These are phyloP conservation scores for Paraconiothyrium brasiliense DNA, from an alignment of 2,329 filamentous ascomycete species.

Conservation along the genomic window DNA sequence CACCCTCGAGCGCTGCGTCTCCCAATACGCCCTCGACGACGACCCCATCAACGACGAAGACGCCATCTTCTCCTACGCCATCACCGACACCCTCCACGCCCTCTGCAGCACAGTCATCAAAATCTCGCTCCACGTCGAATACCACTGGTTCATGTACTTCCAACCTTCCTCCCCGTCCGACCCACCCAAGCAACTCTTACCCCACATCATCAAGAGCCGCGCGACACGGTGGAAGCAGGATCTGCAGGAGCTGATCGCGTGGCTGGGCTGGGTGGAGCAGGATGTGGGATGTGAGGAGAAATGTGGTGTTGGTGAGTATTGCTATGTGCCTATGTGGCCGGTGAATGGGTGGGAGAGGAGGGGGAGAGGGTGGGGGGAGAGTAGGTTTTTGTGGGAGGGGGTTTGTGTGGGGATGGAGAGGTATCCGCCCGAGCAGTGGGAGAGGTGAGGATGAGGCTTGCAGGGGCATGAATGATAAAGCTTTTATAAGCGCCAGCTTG, in stretches of 20 bases:
- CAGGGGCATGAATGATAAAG: too few relatives aligned
- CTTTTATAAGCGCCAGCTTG: too few relatives aligned
- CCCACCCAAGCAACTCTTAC: constrained; percentile 2
- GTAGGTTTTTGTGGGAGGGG: constrained; percentile 24
- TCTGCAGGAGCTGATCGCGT: constrained; percentile 58
- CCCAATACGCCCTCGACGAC: constrained; percentile 50
- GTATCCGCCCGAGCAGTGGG: constrained; percentile 10
- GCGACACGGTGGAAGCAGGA: constrained; percentile 41
- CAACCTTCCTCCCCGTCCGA: constrained; percentile 19
- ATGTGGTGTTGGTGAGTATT: constrained; percentile 33
- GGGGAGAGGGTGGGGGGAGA: constrained; percentile 8
- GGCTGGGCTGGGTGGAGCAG: constrained; percentile 62
- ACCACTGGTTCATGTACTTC: constrained; percentile 48
- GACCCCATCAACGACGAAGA: constrained; percentile 51
- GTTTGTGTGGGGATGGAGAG: constrained; percentile 22
- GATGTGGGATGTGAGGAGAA: constrained; percentile 35
- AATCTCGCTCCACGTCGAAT: constrained; percentile 56
- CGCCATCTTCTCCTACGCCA: constrained; percentile 48
- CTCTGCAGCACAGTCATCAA: constrained; percentile 56
- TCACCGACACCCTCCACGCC: constrained; percentile 53
- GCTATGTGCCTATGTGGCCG: constrained; percentile 64
- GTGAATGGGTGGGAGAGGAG: constrained; percentile 26
- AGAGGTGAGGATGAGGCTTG: not conserved
- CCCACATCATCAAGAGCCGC: constrained; percentile 2
- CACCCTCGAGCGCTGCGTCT: constrained; percentile 55